Base-by-base conservation (phyloP, 768 basidiomycete genomes). In the Lactarius tabidus region DNA sequence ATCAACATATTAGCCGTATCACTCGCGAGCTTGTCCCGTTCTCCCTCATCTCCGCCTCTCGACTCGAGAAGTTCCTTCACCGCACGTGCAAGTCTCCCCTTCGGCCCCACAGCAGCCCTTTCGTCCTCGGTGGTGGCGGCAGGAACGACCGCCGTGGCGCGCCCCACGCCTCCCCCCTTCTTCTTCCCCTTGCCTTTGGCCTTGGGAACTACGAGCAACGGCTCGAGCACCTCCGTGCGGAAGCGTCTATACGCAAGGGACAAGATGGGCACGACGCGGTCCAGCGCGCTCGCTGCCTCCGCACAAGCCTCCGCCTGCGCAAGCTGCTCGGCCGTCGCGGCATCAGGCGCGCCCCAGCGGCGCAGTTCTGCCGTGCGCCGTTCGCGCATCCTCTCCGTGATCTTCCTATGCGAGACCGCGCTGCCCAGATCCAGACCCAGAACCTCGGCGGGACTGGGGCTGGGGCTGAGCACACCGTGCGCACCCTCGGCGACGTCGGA, bases 211-310 rank as follows among this genome's bases (percentile, higher is more conserved):
- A 83, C 79, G 59, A 91, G 77, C 36, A 91, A 73, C 26, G 86
- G 87, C 68, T 90, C 90, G 62, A 90, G 76, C 68, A 90, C 81
- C 72, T 90, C 89, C 48, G 80, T 83, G 71, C 90, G 82, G 72
- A 91, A 91, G 51, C 87, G 81, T 52, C 90, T 84, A 73, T 84
- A 80, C 55, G 88, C 90, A 54, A 90, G 79, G 58, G 88, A 81
- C 39, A 79, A 71, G 64, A 91, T 75, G 23, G 84, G 82, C 64
- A 91, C 81, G 70, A 90, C 77, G 56, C 89, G 86, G 70, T 90
- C 87, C 28, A 75, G 74, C 54, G 84, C 69, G 70, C 89, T 91
- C 57, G 87, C 88, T 6, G 90, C 88, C 74, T 91, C 89, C 36
- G 88, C 89, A 71, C 82, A 84, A 18, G 85, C 82, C 74, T 91